A percentile compares a stretch with the other conserved stretches of the same genome.
These are phyloP conservation scores for Mollisiaceae sp. DNA, from an alignment of 2,329 filamentous ascomycete genomes.

Conservation along the genomic window DNA sequence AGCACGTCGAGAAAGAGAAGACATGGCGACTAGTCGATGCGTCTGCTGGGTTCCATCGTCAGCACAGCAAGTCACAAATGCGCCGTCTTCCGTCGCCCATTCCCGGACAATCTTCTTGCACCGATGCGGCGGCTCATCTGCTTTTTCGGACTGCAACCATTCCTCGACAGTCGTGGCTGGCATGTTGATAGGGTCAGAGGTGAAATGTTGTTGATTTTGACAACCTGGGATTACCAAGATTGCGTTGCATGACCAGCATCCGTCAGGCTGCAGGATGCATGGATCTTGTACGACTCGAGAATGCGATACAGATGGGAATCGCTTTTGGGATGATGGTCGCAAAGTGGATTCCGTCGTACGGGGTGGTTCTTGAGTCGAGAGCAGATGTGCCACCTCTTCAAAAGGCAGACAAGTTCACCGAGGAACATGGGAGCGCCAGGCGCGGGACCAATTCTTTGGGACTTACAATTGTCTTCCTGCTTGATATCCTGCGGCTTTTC, in stretches of 20 bases:
- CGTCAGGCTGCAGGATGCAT: slow-evolving; percentile 43
- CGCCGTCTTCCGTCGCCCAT: slow-evolving; percentile 41
- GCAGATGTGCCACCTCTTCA: slow-evolving; percentile 33
- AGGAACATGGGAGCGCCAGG: slow-evolving; percentile 8
- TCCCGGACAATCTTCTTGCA: slow-evolving; percentile 42
- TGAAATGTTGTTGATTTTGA: slow-evolving; percentile 31
- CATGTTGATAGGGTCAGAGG: slow-evolving; percentile 36
- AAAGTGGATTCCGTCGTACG: slow-evolving; percentile 4
- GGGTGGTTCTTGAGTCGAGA: slow-evolving; percentile 19
- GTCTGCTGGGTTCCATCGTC: slow-evolving; percentile 44
- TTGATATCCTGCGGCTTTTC: slow-evolving; percentile 28
- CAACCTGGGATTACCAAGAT: slow-evolving; percentile 31
- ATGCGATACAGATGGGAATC: slow-evolving; percentile 22
- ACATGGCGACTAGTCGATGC: slow-evolving; percentile 59
- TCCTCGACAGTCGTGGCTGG: slow-evolving; percentile 41
- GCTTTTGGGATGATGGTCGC: slow-evolving; percentile 11
- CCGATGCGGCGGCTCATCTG: slow-evolving; percentile 42
- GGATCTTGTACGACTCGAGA: slow-evolving; percentile 38
- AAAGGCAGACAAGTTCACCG: slow-evolving; percentile 22
- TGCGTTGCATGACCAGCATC: slow-evolving; percentile 41
- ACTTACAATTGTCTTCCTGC: slow-evolving; percentile 28
- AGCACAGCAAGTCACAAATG: slow-evolving; percentile 46
- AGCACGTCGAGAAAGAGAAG: slow-evolving; percentile 79
- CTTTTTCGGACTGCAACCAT: slow-evolving; percentile 40
- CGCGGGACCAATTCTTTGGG: slow-evolving; percentile 14